A percentile compares a stretch with the other conserved stretches of the same genome.
phyloP scores from a whole-genome alignment of 208 protist genomes.

The Pavlovales sp. region DNA sequence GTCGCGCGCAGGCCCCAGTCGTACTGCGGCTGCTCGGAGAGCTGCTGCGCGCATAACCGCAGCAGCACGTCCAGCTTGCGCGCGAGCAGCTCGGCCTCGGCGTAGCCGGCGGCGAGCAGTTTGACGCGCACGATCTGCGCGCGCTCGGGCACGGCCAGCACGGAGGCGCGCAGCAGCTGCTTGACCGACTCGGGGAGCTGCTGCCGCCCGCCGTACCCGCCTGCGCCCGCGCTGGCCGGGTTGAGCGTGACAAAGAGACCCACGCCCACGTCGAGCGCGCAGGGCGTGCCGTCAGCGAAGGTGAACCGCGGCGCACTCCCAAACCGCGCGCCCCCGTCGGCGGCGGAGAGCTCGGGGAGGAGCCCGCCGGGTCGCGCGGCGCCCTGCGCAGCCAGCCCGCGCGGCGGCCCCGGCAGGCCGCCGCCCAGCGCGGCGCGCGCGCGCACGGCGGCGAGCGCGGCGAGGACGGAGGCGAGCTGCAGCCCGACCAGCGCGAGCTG shows the following conservation, averaged over 20 bases:
- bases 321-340: too few relatives aligned
- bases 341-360: too few relatives aligned
- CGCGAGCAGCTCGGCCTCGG: constrained; percentile 63
- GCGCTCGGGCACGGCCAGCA: constrained; percentile 97
- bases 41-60: constrained; percentile 90
- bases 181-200: constrained; percentile 97
- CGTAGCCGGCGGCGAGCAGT: constrained; percentile 73
- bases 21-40: constrained; percentile 96
- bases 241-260: constrained; percentile 98
- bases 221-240: constrained; percentile 66
- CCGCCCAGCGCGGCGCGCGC: not conserved
- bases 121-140: constrained; percentile 89
- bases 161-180: constrained; percentile 92
- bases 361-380: too few relatives aligned
- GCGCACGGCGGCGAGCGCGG: constrained; percentile 58
- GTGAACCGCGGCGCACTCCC: constrained; percentile 61
- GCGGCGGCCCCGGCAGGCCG: too few relatives aligned
- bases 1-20: constrained; percentile 96
- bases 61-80: constrained; percentile 80
- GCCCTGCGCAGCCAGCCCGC: too few relatives aligned
- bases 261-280: constrained; percentile 64
- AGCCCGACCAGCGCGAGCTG: constrained; percentile 76
- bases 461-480: constrained; percentile 71
- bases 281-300: constrained; percentile 69
- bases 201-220: constrained; percentile 88